A percentile compares a stretch with the other conserved stretches of the same genome.
Conservation (phyloP, 2,329 filamentous ascomycete genomes). For the Macroventuria anomochaeta region DNA sequence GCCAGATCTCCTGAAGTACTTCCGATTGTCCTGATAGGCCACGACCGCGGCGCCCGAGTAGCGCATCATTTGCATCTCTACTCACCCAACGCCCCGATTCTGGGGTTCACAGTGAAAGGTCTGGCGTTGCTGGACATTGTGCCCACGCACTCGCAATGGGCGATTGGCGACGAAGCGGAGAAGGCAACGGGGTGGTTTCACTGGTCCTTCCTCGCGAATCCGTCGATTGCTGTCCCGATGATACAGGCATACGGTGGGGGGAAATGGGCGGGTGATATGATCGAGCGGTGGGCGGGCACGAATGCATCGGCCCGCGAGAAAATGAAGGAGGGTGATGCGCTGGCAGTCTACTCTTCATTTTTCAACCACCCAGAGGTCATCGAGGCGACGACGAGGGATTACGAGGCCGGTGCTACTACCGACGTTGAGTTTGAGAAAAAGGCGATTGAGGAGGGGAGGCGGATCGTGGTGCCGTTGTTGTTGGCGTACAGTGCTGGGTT, state of each 20-base stretch:
- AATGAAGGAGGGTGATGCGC: slow-evolving; percentile 34
- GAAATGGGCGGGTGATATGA: slow-evolving; percentile 46
- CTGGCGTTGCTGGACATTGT: slow-evolving; percentile 44
- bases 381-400: slow-evolving; percentile 63
- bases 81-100: slow-evolving; percentile 53
- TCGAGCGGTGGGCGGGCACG: slow-evolving; percentile 47
- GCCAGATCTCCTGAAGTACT: too few relatives aligned
- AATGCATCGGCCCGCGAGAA: slow-evolving; percentile 14
- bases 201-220: slow-evolving; percentile 66
- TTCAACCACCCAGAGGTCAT: slow-evolving; percentile 53
- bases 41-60: slow-evolving; percentile 64
- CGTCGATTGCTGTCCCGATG: slow-evolving; percentile 58
- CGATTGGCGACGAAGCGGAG: slow-evolving; percentile 46
- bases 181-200: slow-evolving; percentile 60
- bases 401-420: slow-evolving; percentile 59
- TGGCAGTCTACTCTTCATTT: slow-evolving; percentile 53
- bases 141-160: slow-evolving; percentile 63
- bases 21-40: slow-evolving; percentile 55
- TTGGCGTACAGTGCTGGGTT: slow-evolving; percentile 58
- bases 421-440: slow-evolving; percentile 60
- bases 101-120: slow-evolving; percentile 41
- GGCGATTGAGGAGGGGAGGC: slow-evolving; percentile 53
- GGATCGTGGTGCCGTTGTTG: slow-evolving; percentile 56
- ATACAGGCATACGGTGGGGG: slow-evolving; percentile 53
- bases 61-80: slow-evolving; percentile 57